Evolutionary conservation across 2,329 filamentous ascomycete genomes (phyloP).

Genomic region (Rachicladosporium sp.): DNA sequence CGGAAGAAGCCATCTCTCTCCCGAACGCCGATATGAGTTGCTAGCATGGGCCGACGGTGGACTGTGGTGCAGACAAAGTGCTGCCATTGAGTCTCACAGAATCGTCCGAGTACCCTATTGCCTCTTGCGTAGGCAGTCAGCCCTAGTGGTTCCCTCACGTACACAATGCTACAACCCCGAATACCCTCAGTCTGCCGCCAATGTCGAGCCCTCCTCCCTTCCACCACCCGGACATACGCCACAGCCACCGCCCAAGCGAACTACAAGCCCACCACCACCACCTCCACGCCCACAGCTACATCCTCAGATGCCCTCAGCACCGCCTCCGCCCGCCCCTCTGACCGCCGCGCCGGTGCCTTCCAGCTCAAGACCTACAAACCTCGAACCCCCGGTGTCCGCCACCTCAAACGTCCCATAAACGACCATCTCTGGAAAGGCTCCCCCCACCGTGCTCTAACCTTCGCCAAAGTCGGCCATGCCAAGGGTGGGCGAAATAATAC

Average conservation of each 20-base stretch:
- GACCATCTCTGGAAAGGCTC: conserved; percentile 94
- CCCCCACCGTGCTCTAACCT: conserved; percentile 70
- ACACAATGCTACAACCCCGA: conserved; percentile 53
- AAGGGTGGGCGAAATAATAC: conserved; percentile 88
- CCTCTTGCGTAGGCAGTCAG: no score
- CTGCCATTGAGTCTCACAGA: no score
- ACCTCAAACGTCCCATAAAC: conserved; percentile 85
- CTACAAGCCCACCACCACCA: conserved; percentile 12
- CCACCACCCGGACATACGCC: conserved; percentile 40
- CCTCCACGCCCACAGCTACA: conserved; percentile 15
- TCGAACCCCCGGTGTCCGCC: conserved; percentile 79
- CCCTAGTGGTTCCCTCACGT: background rate
- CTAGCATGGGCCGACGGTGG: no score
- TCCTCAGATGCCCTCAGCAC: conserved; percentile 17
- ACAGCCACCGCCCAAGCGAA: conserved; percentile 6
- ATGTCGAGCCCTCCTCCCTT: conserved; percentile 36
- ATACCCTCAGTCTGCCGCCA: conserved; percentile 40
- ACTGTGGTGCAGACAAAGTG: no score
- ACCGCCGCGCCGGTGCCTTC: conserved; percentile 17
- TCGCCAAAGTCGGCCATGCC: conserved; percentile 80
- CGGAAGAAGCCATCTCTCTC: no score
- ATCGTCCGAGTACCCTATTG: no score
- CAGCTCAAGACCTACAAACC: conserved; percentile 79
- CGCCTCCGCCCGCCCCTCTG: conserved; percentile 24
- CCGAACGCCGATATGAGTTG: no score